phyloP scores from a whole-genome alignment of 2,329 filamentous ascomycete species.

The Paramyrothecium roridum region DNA sequence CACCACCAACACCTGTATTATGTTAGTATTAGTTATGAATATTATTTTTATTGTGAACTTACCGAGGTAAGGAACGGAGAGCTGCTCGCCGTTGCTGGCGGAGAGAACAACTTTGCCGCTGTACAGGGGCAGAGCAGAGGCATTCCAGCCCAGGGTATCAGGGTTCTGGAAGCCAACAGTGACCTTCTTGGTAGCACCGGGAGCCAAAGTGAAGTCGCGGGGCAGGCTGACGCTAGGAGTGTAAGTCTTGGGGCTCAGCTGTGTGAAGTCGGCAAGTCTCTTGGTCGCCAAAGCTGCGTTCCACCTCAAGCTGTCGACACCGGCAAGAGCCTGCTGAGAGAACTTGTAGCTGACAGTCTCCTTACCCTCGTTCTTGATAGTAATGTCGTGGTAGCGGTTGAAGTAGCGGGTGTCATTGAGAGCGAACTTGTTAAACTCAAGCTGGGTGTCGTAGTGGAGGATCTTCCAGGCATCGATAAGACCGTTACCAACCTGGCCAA shows the following conservation, averaged over 20 bases:
- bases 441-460: conserved; percentile 33
- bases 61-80: conserved; percentile 24
- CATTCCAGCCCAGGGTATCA: background rate
- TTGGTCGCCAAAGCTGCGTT: conserved; percentile 1
- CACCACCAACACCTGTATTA: conserved; percentile 11
- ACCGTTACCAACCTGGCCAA: conserved; percentile 36
- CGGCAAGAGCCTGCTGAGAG: conserved; percentile 25
- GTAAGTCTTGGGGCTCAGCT: conserved; percentile 9
- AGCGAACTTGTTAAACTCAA: conserved; percentile 34
- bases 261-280: background rate
- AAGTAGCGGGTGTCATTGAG: conserved; percentile 43
- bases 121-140: conserved; percentile 24
- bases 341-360: conserved; percentile 31
- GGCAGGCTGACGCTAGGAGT: conserved; percentile 12
- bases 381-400: conserved; percentile 11
- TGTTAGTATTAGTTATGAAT: background rate
- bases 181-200: background rate
- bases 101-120: conserved; percentile 28
- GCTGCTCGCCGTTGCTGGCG: conserved; percentile 23
- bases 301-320: conserved; percentile 27
- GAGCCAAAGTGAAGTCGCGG: background rate
- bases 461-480: conserved; percentile 43
- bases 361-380: conserved; percentile 34
- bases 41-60: background rate
- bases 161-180: background rate